Percentiles rank a stretch among this genome's conserved stretches.
Conservation (phyloP, 129 eudicot genomes). For the Flaveria linearis region DNA sequence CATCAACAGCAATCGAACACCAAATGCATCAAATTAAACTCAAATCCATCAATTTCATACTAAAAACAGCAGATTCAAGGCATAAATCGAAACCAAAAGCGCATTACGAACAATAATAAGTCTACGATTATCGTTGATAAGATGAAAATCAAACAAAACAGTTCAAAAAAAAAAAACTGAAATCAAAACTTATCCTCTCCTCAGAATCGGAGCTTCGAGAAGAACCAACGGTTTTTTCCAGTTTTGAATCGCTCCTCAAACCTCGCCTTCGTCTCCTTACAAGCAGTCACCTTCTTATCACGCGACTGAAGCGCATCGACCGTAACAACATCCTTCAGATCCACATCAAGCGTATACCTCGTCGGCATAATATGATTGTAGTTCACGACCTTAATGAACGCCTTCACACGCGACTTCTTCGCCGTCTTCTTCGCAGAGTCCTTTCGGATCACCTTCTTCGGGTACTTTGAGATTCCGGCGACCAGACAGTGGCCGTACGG, state of each 20-base stretch:
- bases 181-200: neutral
- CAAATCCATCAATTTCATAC: neutral
- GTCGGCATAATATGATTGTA: constrained; percentile 10
- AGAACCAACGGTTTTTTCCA: constrained; percentile 10
- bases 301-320: constrained; percentile 26
- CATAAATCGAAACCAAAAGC: neutral
- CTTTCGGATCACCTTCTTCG: constrained; percentile 46
- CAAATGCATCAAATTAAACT: neutral
- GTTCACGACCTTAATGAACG: constrained; percentile 11
- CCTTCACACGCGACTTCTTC: constrained; percentile 12
- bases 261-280: constrained; percentile 27
- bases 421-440: constrained; percentile 11
- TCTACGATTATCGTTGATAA: neutral
- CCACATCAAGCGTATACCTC: constrained; percentile 43
- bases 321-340: constrained; percentile 41
- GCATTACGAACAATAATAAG: neutral
- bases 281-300: constrained; percentile 33
- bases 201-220: constrained; percentile 16
- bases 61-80: neutral
- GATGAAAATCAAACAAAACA: neutral
- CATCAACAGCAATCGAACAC: neutral
- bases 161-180: neutral
- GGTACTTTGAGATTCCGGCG: constrained; percentile 54
- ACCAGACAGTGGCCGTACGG: constrained; percentile 60
- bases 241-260: constrained; percentile 3